A percentile compares a stretch with the other conserved stretches of the same genome.
Evolutionary conservation across 2,329 filamentous ascomycete species (phyloP).

Genomic region (Plenodomus tracheiphilus): DNA sequence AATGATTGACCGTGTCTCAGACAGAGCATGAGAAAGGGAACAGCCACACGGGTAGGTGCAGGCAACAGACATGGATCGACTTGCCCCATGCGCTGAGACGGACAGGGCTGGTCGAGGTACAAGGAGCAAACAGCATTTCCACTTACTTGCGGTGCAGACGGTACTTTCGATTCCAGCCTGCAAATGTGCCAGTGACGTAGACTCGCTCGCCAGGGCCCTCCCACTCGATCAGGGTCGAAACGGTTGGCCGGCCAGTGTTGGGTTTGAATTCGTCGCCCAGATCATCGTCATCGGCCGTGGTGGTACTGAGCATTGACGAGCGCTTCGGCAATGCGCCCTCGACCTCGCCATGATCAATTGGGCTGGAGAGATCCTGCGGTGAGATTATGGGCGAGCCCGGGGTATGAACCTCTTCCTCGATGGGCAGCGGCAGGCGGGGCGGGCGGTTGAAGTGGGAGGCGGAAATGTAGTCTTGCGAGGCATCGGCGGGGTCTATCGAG

Average conservation of each 20-base stretch:
- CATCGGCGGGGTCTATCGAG: constrained; percentile 33
- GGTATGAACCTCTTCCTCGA: constrained; percentile 86
- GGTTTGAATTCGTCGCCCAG: constrained; percentile 67
- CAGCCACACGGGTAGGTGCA: constrained; percentile 29
- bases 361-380: constrained; percentile 63
- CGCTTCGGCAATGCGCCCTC: constrained; percentile 60
- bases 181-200: constrained; percentile 96
- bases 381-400: constrained; percentile 88
- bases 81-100: constrained; percentile 14
- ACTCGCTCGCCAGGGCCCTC: constrained; percentile 80
- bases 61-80: constrained; percentile 9
- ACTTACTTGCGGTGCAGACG: constrained; percentile 81
- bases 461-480: constrained; percentile 44
- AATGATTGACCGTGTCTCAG: constrained; percentile 27
- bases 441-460: constrained; percentile 64
- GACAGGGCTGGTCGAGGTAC: neutral
- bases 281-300: constrained; percentile 68
- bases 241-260: constrained; percentile 70
- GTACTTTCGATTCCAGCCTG: constrained; percentile 95
- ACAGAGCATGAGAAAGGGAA: constrained; percentile 7
- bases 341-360: constrained; percentile 48
- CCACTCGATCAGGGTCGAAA: constrained; percentile 88
- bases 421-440: constrained; percentile 86
- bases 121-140: constrained; percentile 27
- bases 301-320: constrained; percentile 58